A percentile compares a stretch with the other conserved stretches of the same genome.
phyloP scores from a whole-genome alignment of 176 grass and related monocot genomes.

The Cocos nucifera region DNA sequence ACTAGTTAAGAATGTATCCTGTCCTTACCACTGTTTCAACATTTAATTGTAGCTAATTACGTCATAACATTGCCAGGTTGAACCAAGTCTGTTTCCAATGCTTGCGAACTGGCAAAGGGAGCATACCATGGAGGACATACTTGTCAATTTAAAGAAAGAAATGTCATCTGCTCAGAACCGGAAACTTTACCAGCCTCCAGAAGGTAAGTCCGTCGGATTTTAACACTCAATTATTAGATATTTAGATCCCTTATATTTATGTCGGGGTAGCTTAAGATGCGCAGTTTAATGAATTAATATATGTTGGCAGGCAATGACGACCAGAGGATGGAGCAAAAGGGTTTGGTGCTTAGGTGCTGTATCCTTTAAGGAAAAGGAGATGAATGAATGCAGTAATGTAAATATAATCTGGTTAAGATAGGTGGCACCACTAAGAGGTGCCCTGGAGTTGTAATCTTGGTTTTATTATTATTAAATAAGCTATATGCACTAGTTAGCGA shows the following conservation, averaged over 20 bases:
- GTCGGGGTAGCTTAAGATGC: not conserved
- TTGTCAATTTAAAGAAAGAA: slow-evolving; percentile 67
- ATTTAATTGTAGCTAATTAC: slow-evolving; percentile 12
- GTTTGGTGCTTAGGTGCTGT: slow-evolving; percentile 41
- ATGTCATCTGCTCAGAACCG: slow-evolving; percentile 86
- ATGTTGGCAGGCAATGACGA: slow-evolving; percentile 53
- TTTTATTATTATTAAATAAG: no score
- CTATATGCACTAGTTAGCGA: no score
- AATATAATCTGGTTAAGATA: no score
- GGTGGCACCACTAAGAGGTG: no score
- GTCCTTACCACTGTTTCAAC: slow-evolving; percentile 4
- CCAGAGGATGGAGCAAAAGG: slow-evolving; percentile 75
- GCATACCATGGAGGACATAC: slow-evolving; percentile 81
- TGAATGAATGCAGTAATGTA: not conserved
- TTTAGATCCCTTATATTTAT: not conserved
- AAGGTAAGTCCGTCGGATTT: slow-evolving; percentile 40
- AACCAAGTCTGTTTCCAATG: slow-evolving; percentile 68
- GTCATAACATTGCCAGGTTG: slow-evolving; percentile 49
- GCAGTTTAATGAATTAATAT: not conserved
- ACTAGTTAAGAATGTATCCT: not conserved
- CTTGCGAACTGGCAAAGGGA: slow-evolving; percentile 82
- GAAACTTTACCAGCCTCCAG: slow-evolving; percentile 65
- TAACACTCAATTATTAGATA: slow-evolving; percentile 8
- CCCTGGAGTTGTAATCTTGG: no score
- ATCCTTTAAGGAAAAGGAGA: slow-evolving; percentile 37